Evolutionary conservation across 371 early-diverging fungal genomes (phyloP), one percentile per base, ranked within the genome.

Genomic region (Mucor circinelloides): DNA sequence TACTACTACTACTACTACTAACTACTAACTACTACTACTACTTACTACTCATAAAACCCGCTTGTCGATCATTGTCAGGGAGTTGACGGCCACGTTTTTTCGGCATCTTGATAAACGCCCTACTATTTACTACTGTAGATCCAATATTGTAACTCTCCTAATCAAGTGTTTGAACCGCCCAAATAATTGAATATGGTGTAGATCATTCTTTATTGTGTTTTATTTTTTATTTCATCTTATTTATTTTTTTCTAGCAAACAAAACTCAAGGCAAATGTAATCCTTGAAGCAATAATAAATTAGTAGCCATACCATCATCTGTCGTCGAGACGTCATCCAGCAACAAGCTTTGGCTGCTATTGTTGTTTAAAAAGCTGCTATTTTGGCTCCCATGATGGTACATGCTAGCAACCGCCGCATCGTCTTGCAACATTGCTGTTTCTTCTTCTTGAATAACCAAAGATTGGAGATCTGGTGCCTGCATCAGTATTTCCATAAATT

Each of bases 381-480:
- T 50, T 12, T 50, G 50, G 5, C 50, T 50, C 10, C 25, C 21
- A 50, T 38, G 38, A 17, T 60, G 40, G n/a, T 60, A 40, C 10
- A 60, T 42, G 27, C 19, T 23, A 42, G 36, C 38, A 17, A 17
- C 19, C 0, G 23, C 19, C 0, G 23, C 42, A 34, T 34, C 44
- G 9, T 38, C 46, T 27, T 31, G 31, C 17, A 30, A 30, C 31
- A n/a, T 12, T 1, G 17, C 13, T 66, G n/a, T 28, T 15, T 63
- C 52, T 23, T 67, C 57, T 40, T 71, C 71, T 63, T 71, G 36
- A 21, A 67, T 46, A 2, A 71, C 50, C 28, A 71, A 46, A 2
- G 72, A 55, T n/a, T 71, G 60, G 6, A 71, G 57, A 13, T 71
- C 68, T 31, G 68, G 72, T 52, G 65, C 72, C 27, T 64, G 67